Evolutionary conservation across 2,329 filamentous ascomycete species (phyloP), one percentile per base, ranked within the genome.

Genomic region (Graphilbum sp.): DNA sequence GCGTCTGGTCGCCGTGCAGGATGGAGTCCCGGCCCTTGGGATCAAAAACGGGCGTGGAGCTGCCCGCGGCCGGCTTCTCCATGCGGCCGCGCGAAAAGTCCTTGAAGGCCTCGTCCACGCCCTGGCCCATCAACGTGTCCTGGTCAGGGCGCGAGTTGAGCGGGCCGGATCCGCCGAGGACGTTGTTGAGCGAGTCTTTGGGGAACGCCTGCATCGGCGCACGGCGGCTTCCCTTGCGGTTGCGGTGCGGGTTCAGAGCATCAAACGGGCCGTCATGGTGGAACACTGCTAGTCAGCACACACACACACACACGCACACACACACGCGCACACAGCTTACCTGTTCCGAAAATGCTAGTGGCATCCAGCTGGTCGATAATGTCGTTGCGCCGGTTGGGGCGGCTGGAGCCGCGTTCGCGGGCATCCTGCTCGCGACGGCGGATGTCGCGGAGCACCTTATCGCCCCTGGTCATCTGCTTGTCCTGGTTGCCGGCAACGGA

Each of bases 191-290:
- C 2, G 86, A 95, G 50, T 82, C 85, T 51, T 84, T 83, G 18
- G 90, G 85, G 58, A 96, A 98, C 2, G 90, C 90, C 55, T 93
- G 79, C 85, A 98, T 95, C 1, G 90, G 90, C 7, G 90, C 86
- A 39, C 81, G 76, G 43, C 78, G 75, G 51, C 79, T 77, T 49
- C 78, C 83, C 52, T 82, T 81, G 41, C 83, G 77, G 58, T 96
- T 98, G 46, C 90, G 83, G 55, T 93, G 82, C 5, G 90, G 86
- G 56, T 94, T 93, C 55, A 90, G 83, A 17, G 90, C 90, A 58
- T 98, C 90, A 51, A 95, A 98, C 5, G 90, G 90, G 1, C 90
- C 90, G 52, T 96, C 90, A 53, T 98, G 90, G 52, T 98, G 90
- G 60, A 96, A 94, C 48, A 94, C 86, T 93, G 50, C 42, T 8